These are phyloP conservation scores for Giardia muris DNA, from an alignment of 208 protist genomes.

Conservation along the genomic window DNA sequence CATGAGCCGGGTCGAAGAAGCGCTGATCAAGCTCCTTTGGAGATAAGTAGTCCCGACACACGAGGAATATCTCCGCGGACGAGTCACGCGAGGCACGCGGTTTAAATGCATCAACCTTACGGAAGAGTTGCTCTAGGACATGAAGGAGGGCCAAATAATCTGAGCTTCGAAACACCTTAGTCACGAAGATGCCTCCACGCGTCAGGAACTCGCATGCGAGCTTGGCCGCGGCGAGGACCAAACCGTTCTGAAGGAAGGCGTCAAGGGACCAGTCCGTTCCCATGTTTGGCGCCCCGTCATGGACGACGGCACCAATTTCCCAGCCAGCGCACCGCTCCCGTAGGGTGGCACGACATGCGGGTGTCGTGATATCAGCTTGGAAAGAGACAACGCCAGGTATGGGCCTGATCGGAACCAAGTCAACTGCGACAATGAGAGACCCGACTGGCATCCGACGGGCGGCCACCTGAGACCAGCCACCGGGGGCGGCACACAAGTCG, in stretches of 20 bases:
- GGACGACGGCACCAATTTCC: not conserved
- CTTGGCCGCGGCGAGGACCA: not conserved
- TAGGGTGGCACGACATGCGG: not conserved
- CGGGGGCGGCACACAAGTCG: slow-evolving; percentile 91
- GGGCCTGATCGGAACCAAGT: slow-evolving; percentile 14
- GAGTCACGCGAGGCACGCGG: not conserved
- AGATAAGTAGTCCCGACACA: not conserved
- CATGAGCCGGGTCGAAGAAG: slow-evolving; percentile 10
- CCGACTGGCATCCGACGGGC: slow-evolving; percentile 9
- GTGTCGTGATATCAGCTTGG: slow-evolving; percentile 8
- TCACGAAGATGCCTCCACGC: not conserved
- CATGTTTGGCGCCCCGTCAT: slow-evolving; percentile 23
- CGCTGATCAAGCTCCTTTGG: not conserved
- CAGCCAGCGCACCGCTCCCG: not conserved
- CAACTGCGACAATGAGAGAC: slow-evolving; percentile 2
- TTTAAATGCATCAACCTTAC: slow-evolving; percentile 6
- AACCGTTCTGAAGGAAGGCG: not conserved
- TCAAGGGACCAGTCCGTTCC: not conserved
- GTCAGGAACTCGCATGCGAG: not conserved
- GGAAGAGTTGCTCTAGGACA: slow-evolving; percentile 26
- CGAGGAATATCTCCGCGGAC: slow-evolving; percentile 15
- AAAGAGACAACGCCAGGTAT: not conserved
- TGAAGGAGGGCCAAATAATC: not conserved
- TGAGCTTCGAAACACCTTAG: slow-evolving; percentile 11
- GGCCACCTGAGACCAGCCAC: slow-evolving; percentile 62